Evolutionary conservation across 2,329 filamentous ascomycete genomes (phyloP), one percentile per base, ranked within the genome.

Genomic region (Microdochium paspali): DNA sequence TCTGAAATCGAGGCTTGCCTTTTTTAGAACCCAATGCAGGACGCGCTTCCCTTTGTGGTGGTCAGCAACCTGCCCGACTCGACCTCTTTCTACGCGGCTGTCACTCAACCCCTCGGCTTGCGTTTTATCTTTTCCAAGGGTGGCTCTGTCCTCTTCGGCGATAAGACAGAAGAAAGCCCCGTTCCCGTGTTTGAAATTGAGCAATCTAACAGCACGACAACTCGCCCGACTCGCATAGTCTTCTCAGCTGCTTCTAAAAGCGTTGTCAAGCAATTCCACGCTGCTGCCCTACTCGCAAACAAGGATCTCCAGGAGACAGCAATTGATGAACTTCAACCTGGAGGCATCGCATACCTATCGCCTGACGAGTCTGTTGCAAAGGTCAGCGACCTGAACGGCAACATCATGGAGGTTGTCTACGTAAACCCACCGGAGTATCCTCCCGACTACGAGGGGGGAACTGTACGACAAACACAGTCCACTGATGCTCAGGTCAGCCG

Each of bases 341-440:
- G 20, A 9, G 35, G 35, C 18, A 40, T 40, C 18, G 20, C 35
- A 40, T 40, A 40, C 18, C 35, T 40, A 20, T 20, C 35, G 12
- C 35, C 35, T 7, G 35, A 40, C 35, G 7, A 20, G n/a, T 40
- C 35, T 18, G 56, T 58, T 67, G 77, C 65, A 70, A 79, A 69
- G 73, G 82, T 89, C 35, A 76, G 81, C 50, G 89, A 95, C 64
- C 76, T 87, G 47, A 88, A 95, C 67, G 87, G 87, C 45, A 94
- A 95, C 68, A 85, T 78, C 56, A 82, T 95, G 61, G 87, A 93
- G 60, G 85, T 87, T 25, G 79, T 90, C 45, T 85, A 81, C 61
- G 71, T 72, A 9, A 61, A 63, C 12, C 59, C 62, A 32, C 54
- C 57, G 35, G 63, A 63, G 28, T 67, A 70, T 45, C 56, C 63